Percentiles rank a stretch among this genome's conserved stretches.
These are phyloP conservation scores for Malassezia arunalokei DNA, from an alignment of 1,284 basidiomycete species.

Conservation along the genomic window DNA sequence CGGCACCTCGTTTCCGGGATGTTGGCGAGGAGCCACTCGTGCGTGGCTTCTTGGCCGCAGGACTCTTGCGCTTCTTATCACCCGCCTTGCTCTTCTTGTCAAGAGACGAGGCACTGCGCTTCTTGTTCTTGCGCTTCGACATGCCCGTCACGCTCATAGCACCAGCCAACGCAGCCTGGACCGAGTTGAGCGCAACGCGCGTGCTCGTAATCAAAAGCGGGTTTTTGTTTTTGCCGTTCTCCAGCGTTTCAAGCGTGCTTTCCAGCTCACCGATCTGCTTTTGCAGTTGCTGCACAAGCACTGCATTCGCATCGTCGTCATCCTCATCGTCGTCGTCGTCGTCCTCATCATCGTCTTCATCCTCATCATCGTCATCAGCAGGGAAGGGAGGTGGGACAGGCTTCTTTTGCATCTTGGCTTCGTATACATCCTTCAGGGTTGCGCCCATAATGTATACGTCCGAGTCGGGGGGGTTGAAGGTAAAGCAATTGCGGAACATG, in stretches of 20 bases:
- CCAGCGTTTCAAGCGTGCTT: conserved; percentile 29
- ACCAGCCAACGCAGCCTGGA: conserved; percentile 21
- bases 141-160: conserved; percentile 13
- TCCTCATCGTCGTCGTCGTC: conserved; percentile 35
- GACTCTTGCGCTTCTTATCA: background rate
- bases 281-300: conserved; percentile 26
- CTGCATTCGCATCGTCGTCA: conserved; percentile 19
- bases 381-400: conserved; percentile 50
- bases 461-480: conserved; percentile 79
- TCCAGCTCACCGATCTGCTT: conserved; percentile 34
- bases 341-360: conserved; percentile 47
- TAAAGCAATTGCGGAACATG: conserved; percentile 83
- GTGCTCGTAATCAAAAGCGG: conserved; percentile 32
- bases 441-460: conserved; percentile 58
- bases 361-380: conserved; percentile 40
- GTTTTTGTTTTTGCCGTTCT: conserved; percentile 33
- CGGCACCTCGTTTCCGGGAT: conserved; percentile 10
- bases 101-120: background rate
- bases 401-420: conserved; percentile 73
- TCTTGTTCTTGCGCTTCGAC: conserved; percentile 27
- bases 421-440: conserved; percentile 64
- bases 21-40: conserved; percentile 15
- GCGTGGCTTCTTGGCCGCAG: conserved; percentile 22
- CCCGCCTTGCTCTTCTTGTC: conserved; percentile 24
- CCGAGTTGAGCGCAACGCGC: conserved; percentile 26